These are phyloP conservation scores for Pelargonium citronellum DNA, from an alignment of 441 rosid species.

Conservation along the genomic window DNA sequence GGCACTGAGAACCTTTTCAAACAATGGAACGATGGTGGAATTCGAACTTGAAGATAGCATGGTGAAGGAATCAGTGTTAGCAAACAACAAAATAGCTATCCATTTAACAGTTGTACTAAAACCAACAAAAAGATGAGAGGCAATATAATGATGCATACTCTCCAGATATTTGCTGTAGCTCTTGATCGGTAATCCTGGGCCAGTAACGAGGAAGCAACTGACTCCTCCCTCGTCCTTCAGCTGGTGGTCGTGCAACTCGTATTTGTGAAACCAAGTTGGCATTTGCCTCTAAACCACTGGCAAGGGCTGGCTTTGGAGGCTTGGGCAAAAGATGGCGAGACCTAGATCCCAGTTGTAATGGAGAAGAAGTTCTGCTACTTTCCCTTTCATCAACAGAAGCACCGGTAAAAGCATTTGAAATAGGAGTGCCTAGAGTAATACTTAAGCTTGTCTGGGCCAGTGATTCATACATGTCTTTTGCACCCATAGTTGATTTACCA, in stretches of 20 bases:
- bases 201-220: conserved; percentile 81
- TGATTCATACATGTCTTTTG: conserved; percentile 34
- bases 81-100: background rate
- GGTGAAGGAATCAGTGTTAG: conserved; percentile 38
- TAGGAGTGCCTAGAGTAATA: conserved; percentile 50
- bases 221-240: conserved; percentile 67
- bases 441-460: conserved; percentile 48
- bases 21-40: conserved; percentile 2
- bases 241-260: conserved; percentile 71
- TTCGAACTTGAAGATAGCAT: conserved; percentile 21
- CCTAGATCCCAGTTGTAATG: conserved; percentile 52
- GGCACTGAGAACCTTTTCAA: conserved; percentile 11
- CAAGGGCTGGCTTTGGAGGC: conserved; percentile 52
- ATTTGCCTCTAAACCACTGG: conserved; percentile 44
- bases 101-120: background rate
- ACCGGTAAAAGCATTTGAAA: conserved; percentile 35
- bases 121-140: background rate
- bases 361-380: conserved; percentile 42
- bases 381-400: conserved; percentile 40
- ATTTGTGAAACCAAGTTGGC: conserved; percentile 49
- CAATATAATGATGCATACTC: conserved; percentile 52
- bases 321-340: conserved; percentile 61
- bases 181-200: conserved; percentile 81
- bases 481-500: conserved; percentile 35
- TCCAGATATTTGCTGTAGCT: conserved; percentile 68